These are phyloP conservation scores for Exserohilum turcica DNA, from an alignment of 2,329 filamentous ascomycete genomes.

Conservation along the genomic window DNA sequence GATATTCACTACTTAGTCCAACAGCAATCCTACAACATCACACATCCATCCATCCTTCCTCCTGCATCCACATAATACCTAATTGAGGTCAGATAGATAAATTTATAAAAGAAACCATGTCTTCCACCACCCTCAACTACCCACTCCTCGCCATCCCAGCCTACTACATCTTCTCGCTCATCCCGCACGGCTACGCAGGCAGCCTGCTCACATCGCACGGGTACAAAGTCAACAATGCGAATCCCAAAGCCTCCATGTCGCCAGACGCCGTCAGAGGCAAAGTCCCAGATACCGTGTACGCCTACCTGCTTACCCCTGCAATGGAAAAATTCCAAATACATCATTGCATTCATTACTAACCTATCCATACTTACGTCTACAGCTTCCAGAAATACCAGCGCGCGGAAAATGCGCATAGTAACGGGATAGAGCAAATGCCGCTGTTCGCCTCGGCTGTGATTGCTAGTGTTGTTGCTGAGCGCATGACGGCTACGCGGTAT, in stretches of 20 bases:
- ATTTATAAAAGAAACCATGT: constrained; percentile 12
- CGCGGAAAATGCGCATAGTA: constrained; percentile 33
- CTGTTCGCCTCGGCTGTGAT: constrained; percentile 32
- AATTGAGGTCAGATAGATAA: too few relatives aligned
- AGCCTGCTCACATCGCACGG: constrained; percentile 20
- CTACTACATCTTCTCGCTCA: constrained; percentile 32
- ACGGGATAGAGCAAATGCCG: constrained; percentile 33
- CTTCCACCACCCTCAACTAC: constrained; percentile 29
- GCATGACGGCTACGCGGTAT: constrained; percentile 21
- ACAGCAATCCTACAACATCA: not conserved
- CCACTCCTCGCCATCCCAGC: constrained; percentile 35
- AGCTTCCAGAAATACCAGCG: constrained; percentile 35
- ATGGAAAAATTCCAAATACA: too few relatives aligned
- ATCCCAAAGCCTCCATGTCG: constrained; percentile 30
- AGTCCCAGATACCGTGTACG: constrained; percentile 30
- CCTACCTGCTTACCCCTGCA: not conserved
- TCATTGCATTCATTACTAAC: too few relatives aligned
- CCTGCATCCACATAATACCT: not conserved
- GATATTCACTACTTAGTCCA: too few relatives aligned
- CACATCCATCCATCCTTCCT: not conserved
- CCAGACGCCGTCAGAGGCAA: constrained; percentile 31
- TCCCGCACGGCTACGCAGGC: constrained; percentile 28
- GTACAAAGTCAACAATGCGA: constrained; percentile 34
- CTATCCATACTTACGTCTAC: not conserved
- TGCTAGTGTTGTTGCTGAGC: constrained; percentile 32